phyloP scores from a whole-genome alignment of 306 rosid species.

The Medicago ruthenica region DNA sequence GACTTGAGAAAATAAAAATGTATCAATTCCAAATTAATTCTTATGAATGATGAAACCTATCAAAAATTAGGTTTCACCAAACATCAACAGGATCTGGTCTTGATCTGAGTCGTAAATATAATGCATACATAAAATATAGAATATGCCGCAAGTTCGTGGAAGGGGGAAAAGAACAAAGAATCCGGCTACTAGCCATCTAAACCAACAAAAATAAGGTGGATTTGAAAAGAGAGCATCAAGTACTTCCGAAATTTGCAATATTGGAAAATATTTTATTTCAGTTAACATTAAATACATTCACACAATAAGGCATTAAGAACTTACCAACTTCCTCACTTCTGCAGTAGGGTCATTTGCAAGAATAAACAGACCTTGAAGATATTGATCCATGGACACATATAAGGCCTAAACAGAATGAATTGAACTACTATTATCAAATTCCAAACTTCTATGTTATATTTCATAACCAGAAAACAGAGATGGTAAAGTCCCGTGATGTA shows the following conservation, averaged over 20 bases:
- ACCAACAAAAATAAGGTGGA: conserved; percentile 28
- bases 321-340: conserved; percentile 95
- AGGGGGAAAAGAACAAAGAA: conserved; percentile 23
- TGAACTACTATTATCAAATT: conserved; percentile 28
- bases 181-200: conserved; percentile 36
- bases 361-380: conserved; percentile 91
- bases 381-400: conserved; percentile 80
- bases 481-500: conserved; percentile 35
- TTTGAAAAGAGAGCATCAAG: conserved; percentile 22
- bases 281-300: conserved; percentile 33
- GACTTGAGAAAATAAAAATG: neutral
- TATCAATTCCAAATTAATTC: neutral
- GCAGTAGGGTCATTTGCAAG: conserved; percentile 81
- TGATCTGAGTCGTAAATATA: conserved; percentile 13
- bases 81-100: conserved; percentile 17
- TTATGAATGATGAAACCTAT: neutral
- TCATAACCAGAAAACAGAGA: conserved; percentile 37
- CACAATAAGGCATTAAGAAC: conserved; percentile 32
- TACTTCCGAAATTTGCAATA: conserved; percentile 20
- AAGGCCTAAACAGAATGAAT: conserved; percentile 65
- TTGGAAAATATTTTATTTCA: conserved; percentile 17
- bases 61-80: conserved; percentile 21
- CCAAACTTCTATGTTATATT: conserved; percentile 36
- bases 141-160: conserved; percentile 19
- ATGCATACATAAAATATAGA: neutral